These are phyloP conservation scores for Ceratocystis diversiconidia DNA, from an alignment of 2,329 filamentous ascomycete genomes.

Conservation along the genomic window DNA sequence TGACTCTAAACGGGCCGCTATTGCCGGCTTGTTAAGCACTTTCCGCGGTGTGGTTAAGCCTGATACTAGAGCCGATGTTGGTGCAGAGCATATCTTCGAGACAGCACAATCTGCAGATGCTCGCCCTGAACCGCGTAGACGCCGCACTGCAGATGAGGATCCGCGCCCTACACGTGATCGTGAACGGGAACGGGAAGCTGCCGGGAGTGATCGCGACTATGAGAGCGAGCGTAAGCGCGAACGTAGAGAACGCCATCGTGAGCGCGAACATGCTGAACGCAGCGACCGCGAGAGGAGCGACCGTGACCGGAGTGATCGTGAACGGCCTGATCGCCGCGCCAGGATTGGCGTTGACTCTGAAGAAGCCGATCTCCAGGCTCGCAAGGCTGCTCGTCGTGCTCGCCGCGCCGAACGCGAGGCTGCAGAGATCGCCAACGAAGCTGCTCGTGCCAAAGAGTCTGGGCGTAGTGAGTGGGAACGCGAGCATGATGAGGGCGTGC, in stretches of 20 bases:
- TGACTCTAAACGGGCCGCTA: constrained; percentile 16
- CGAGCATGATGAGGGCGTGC: not conserved
- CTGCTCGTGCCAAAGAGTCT: constrained; percentile 36
- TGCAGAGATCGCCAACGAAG: constrained; percentile 41
- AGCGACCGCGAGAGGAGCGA: constrained; percentile 33
- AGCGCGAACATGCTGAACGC: constrained; percentile 19
- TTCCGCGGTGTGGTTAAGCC: constrained; percentile 35
- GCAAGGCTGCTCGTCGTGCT: constrained; percentile 47
- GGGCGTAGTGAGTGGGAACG: constrained; percentile 29
- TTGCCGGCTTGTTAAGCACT: constrained; percentile 49
- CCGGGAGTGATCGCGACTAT: constrained; percentile 23
- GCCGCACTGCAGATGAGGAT: constrained; percentile 7
- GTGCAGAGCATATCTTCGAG: not conserved
- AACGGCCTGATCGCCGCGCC: constrained; percentile 33
- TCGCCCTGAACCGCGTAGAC: constrained; percentile 10
- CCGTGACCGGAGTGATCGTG: constrained; percentile 35
- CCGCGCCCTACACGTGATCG: not conserved
- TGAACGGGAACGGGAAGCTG: not conserved
- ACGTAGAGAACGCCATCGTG: constrained; percentile 7
- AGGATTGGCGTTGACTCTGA: constrained; percentile 36
- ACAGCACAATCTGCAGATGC: not conserved
- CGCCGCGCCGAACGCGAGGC: constrained; percentile 39
- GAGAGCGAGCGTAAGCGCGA: constrained; percentile 20
- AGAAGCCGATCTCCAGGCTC: constrained; percentile 46
- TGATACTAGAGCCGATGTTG: constrained; percentile 23